Percentiles rank a stretch among this genome's conserved stretches.
phyloP scores from a whole-genome alignment of 306 rosid species.

The Medicago ruthenica region DNA sequence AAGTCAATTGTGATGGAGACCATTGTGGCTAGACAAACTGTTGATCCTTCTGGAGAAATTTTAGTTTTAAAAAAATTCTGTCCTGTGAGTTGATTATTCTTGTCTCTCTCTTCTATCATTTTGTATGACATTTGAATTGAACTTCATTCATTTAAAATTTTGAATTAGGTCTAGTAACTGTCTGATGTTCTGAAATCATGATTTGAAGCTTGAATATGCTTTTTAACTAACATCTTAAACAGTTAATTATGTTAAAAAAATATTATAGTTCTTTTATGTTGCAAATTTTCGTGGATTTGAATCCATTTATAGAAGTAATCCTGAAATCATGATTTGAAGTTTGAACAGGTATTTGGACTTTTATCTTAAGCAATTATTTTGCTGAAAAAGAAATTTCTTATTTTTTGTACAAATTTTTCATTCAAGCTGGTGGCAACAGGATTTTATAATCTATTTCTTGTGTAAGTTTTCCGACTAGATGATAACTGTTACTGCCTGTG shows the following conservation, averaged over 20 bases:
- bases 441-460: not conserved
- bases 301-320: conserved; percentile 20
- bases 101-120: conserved; percentile 1
- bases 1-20: conserved; percentile 86
- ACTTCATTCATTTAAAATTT: conserved; percentile 19
- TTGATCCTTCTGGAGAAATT: conserved; percentile 92
- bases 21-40: conserved; percentile 65
- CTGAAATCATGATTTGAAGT: conserved; percentile 13
- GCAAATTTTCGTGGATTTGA: conserved; percentile 7
- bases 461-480: too few species aligned
- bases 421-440: not conserved
- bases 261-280: not conserved
- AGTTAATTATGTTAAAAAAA: conserved; percentile 18
- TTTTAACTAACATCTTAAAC: conserved; percentile 6
- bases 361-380: conserved; percentile 9
- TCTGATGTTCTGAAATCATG: conserved; percentile 15
- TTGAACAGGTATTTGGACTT: not conserved
- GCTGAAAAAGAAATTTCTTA: conserved; percentile 13
- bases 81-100: conserved; percentile 73
- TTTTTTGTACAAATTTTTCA: not conserved
- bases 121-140: conserved; percentile 8
- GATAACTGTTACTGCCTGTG: too few species aligned
- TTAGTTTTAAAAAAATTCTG: conserved; percentile 79
- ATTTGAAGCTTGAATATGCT: conserved; percentile 33
- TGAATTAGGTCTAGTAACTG: conserved; percentile 21